Evolutionary conservation across 257 asterid species (phyloP).

Genomic region (Scutellaria galericulata): DNA sequence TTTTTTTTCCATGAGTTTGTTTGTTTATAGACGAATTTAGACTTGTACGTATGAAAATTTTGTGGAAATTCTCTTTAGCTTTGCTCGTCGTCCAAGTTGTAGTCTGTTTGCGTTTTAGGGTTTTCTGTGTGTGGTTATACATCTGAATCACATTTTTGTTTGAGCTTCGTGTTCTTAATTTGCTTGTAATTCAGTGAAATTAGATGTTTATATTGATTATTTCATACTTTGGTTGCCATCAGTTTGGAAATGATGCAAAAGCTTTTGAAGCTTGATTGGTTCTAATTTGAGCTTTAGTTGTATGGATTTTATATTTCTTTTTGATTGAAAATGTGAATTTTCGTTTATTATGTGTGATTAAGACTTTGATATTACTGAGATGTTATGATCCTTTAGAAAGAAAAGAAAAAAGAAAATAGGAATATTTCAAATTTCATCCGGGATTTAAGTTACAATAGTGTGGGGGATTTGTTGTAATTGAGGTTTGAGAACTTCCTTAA

Average conservation of each 20-base stretch:
- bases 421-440: neutral
- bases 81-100: conserved; percentile 17
- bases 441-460: conserved; percentile 4
- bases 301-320: neutral
- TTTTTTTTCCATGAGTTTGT: conserved; percentile 25
- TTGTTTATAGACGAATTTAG: neutral
- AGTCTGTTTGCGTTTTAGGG: conserved; percentile 12
- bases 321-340: conserved; percentile 13
- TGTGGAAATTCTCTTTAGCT: neutral
- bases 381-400: neutral
- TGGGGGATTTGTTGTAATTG: conserved; percentile 19
- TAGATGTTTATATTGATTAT: neutral
- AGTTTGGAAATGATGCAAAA: neutral
- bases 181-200: conserved; percentile 5
- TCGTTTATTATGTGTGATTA: conserved; percentile 24
- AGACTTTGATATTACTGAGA: conserved; percentile 12
- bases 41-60: neutral
- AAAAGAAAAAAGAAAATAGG: neutral
- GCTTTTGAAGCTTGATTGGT: neutral
- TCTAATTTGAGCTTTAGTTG: conserved; percentile 27
- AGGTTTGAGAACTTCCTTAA: conserved; percentile 29
- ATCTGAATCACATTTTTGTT: neutral
- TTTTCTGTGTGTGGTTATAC: conserved; percentile 10
- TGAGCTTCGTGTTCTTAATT: conserved; percentile 22
- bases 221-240: conserved; percentile 30